Percentiles rank a stretch among this genome's conserved stretches.
Conservation (phyloP, 2,329 filamentous ascomycete genomes). For the Hypoxylon sp. region DNA sequence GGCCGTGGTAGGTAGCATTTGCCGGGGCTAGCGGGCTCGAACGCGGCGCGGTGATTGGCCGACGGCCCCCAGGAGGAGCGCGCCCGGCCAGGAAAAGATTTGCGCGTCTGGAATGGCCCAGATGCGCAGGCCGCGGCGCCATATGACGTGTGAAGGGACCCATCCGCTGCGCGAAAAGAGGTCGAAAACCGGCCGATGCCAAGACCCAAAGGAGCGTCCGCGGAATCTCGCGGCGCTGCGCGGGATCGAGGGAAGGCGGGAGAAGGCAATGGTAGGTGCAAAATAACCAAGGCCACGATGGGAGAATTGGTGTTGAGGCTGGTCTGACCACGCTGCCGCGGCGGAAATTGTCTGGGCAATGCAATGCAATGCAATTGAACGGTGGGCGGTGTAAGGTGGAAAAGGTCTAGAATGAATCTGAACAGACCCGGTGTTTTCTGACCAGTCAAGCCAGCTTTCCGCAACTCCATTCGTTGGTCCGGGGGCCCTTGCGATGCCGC, state of each 20-base stretch:
- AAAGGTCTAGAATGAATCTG: too few relatives aligned
- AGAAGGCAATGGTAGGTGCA: neutral
- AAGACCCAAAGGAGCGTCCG: neutral
- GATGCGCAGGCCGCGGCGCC: constrained; percentile 17
- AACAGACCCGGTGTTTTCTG: neutral
- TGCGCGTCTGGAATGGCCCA: constrained; percentile 21
- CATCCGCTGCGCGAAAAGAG: constrained; percentile 5
- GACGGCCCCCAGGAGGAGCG: neutral
- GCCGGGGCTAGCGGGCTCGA: constrained; percentile 26
- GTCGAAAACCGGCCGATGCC: constrained; percentile 7
- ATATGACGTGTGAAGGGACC: constrained; percentile 32
- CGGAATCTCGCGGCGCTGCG: neutral
- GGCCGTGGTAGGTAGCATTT: constrained; percentile 27
- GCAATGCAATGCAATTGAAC: too few relatives aligned
- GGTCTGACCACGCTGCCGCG: constrained; percentile 8
- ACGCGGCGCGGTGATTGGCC: constrained; percentile 24
- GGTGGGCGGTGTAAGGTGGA: too few relatives aligned
- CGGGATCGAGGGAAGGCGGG: constrained; percentile 3
- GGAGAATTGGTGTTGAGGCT: constrained; percentile 25
- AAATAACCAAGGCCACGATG: constrained; percentile 14
- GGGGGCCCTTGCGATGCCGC: constrained; percentile 5
- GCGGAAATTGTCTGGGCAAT: too few relatives aligned
- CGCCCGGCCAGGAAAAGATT: constrained; percentile 10
- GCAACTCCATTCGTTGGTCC: constrained; percentile 12
- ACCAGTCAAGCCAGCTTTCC: constrained; percentile 5